Base-by-base conservation (phyloP, 2,329 filamentous ascomycete genomes). In the Ceratocystiopsis minuta region DNA sequence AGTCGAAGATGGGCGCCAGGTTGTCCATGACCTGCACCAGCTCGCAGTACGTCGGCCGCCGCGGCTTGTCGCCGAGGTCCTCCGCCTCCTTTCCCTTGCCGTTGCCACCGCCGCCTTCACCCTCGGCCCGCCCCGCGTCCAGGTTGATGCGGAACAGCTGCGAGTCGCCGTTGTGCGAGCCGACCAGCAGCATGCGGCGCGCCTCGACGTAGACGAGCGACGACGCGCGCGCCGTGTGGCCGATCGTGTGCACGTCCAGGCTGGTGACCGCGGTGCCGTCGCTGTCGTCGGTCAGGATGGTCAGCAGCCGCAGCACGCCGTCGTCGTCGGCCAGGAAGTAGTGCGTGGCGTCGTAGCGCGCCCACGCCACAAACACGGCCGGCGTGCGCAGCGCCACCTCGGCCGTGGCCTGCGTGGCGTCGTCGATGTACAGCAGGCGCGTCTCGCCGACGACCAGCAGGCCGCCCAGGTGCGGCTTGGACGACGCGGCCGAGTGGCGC, bases 271-370 rank as follows among this genome's bases (percentile, higher is more conserved):
- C 72, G 6, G 74, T 70, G 4, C 73, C 67, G 11, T 68, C 63
- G 7, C 74, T 70, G 4, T 73, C 67, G 11, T 68, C 63, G 2
- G 84, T 67, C 14, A 80, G 59, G 13, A 98, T 72, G 55, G 85
- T 85, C 34, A 98, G 63, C n/a, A 95, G 64, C 54, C 88, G 86
- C 18, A 98, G 59, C 39, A 71, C 72, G 15, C 90, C 88, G 54
- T 90, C 95, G 51, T 95, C 86, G 55, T 98, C 90, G 2, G 81
- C 86, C 3, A 98, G 62, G n/a, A 95, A 66, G 62, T 86, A 96
- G 52, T 80, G 72, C 34, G 80, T 78, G 18, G 76, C 74, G 52
- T 96, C 83, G 40, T 90, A 77, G 52, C 79, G 75, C 47, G 82
- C 81, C 87, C 88, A 98, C 2, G 85, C 77, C n/a, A 90, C 80